A percentile compares a stretch with the other conserved stretches of the same genome.
These are phyloP conservation scores for Gigaspora rosea DNA, from an alignment of 192 early-diverging fungal species.

Conservation along the genomic window DNA sequence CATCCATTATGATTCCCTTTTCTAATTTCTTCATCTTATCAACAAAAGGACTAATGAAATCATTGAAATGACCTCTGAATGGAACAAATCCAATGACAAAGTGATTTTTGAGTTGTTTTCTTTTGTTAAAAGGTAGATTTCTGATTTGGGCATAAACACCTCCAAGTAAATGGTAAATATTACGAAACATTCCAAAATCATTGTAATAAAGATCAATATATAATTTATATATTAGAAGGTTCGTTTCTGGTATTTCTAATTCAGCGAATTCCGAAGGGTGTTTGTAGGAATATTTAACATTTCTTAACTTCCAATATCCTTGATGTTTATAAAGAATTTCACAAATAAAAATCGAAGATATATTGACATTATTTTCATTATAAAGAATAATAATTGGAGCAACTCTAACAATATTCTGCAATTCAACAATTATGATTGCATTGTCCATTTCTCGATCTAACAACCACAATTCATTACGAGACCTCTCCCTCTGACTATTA, in stretches of 20 bases:
- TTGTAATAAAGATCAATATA: neutral
- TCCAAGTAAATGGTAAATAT: neutral
- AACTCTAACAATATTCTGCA: neutral
- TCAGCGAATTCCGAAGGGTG: neutral
- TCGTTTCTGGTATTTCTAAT: neutral
- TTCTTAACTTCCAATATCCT: neutral
- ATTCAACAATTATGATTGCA: neutral
- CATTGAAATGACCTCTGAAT: neutral
- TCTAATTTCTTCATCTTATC: neutral
- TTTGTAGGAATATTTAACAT: neutral
- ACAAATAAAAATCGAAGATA: neutral
- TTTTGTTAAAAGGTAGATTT: neutral
- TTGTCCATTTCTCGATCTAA: neutral
- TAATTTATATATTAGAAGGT: neutral
- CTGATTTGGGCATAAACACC: neutral
- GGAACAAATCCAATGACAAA: neutral
- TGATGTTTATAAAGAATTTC: constrained; percentile 10
- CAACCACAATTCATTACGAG: neutral
- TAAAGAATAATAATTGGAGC: neutral
- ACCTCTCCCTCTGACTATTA: neutral
- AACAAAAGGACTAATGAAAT: neutral
- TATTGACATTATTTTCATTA: neutral
- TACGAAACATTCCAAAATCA: neutral
- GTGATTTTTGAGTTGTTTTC: neutral
- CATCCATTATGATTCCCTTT: neutral